A percentile compares a stretch with the other conserved stretches of the same genome.
phyloP scores from a whole-genome alignment of 306 rosid species.

The Corylus americana region DNA sequence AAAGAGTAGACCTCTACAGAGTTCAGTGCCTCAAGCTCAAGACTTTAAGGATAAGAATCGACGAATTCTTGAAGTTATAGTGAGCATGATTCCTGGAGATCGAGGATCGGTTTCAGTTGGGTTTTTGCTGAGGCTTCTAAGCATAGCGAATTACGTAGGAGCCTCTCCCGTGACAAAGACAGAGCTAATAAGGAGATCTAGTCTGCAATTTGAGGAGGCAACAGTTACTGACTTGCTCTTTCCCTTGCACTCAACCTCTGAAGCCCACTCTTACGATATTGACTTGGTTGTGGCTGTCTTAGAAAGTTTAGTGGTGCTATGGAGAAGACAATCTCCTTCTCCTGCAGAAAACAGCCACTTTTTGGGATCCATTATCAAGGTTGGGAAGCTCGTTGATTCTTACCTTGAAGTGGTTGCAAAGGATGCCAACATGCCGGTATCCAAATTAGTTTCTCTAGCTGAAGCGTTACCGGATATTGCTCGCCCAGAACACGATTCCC shows the following conservation, averaged over 20 bases:
- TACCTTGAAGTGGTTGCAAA: conserved; percentile 83
- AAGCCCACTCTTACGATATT: conserved; percentile 57
- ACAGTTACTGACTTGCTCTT: conserved; percentile 66
- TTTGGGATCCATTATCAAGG: conserved; percentile 57
- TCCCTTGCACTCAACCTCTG: conserved; percentile 57
- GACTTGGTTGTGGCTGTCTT: conserved; percentile 71
- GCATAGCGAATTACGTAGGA: conserved; percentile 54
- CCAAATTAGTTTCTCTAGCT: conserved; percentile 62
- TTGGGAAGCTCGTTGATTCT: conserved; percentile 82
- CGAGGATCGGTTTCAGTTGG: conserved; percentile 78
- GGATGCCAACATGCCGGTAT: conserved; percentile 70
- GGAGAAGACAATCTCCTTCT: conserved; percentile 68
- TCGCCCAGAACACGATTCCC: conserved; percentile 66
- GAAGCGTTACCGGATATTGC: conserved; percentile 82
- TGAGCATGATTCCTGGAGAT: conserved; percentile 81
- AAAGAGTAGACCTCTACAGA: conserved; percentile 35
- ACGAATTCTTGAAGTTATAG: conserved; percentile 68
- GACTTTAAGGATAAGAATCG: conserved; percentile 48
- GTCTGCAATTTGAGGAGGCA: conserved; percentile 83
- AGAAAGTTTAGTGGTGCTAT: conserved; percentile 67
- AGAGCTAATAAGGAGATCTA: conserved; percentile 70
- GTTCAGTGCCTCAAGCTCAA: conserved; percentile 48
- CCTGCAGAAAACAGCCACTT: conserved; percentile 49
- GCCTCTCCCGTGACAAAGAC: conserved; percentile 66
- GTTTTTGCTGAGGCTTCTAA: conserved; percentile 71